These are phyloP conservation scores for Schrenkiella parvula DNA, from an alignment of 345 rosid species.

Conservation along the genomic window DNA sequence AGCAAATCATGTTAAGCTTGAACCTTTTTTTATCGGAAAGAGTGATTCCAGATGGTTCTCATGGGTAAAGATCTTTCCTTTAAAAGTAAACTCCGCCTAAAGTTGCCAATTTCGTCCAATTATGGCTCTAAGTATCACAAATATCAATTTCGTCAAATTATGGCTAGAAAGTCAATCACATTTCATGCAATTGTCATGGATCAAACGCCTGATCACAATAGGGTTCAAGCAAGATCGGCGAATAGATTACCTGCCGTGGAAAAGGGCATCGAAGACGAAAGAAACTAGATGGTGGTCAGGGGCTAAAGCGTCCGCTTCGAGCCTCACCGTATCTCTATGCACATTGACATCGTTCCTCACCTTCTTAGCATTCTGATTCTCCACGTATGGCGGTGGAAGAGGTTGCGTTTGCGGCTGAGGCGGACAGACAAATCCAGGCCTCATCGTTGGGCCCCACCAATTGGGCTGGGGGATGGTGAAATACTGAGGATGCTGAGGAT, in stretches of 20 bases:
- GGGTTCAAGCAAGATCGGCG: neutral
- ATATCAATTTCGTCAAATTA: neutral
- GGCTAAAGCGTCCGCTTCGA: constrained; percentile 57
- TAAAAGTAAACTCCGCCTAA: neutral
- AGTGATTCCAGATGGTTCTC: neutral
- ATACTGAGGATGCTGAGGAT: constrained; percentile 43
- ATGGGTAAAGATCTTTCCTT: neutral
- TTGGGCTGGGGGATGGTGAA: constrained; percentile 45
- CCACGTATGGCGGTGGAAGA: constrained; percentile 53
- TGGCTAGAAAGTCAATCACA: neutral
- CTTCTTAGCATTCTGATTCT: constrained; percentile 81
- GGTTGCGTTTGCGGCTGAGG: constrained; percentile 25
- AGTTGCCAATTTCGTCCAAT: neutral
- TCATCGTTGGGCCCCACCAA: constrained; percentile 49
- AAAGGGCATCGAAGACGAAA: constrained; percentile 80
- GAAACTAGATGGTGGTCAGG: constrained; percentile 70
- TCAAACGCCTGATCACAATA: neutral
- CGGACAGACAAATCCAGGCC: constrained; percentile 26
- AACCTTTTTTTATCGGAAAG: neutral
- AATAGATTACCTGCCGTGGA: constrained; percentile 63
- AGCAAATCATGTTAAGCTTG: constrained; percentile 5
- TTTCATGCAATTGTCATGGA: neutral
- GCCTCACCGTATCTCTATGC: constrained; percentile 65
- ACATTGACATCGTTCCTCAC: constrained; percentile 87
- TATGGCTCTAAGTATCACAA: neutral